phyloP scores from a whole-genome alignment of 176 grass and related monocot species.

The Eragrostis curvula region DNA sequence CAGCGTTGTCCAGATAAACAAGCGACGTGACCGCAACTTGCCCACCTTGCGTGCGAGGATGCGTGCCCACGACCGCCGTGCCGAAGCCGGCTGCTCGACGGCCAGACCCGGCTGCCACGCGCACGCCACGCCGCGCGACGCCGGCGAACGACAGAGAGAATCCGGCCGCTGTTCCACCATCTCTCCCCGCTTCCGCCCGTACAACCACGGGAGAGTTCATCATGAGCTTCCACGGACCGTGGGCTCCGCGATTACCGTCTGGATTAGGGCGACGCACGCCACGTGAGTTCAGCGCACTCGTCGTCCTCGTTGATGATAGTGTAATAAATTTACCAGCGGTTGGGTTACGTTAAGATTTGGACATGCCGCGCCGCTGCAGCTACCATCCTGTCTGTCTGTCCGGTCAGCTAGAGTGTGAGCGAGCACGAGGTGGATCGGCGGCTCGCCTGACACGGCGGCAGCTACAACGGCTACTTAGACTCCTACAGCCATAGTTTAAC shows the following conservation, averaged over 20 bases:
- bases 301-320: background rate
- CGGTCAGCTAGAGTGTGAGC: background rate
- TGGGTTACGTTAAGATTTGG: background rate
- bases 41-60: no score
- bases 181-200: background rate
- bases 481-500: slow-evolving; percentile 14
- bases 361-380: background rate
- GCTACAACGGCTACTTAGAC: slow-evolving; percentile 42
- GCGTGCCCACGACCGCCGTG: background rate
- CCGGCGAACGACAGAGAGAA: background rate
- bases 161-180: slow-evolving; percentile 3
- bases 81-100: background rate
- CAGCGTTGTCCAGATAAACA: background rate
- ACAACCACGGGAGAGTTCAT: background rate
- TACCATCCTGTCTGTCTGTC: background rate
- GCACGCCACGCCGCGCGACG: background rate
- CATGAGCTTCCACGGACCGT: background rate
- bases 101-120: background rate
- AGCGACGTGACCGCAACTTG: no score
- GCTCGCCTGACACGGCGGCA: background rate
- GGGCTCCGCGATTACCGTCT: background rate
- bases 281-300: slow-evolving; percentile 1
- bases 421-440: slow-evolving; percentile 7
- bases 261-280: slow-evolving; percentile 20
- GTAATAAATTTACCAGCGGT: background rate